Conservation (phyloP, 495 filamentous ascomycete genomes). For the Parathielavia hyrcaniae region DNA sequence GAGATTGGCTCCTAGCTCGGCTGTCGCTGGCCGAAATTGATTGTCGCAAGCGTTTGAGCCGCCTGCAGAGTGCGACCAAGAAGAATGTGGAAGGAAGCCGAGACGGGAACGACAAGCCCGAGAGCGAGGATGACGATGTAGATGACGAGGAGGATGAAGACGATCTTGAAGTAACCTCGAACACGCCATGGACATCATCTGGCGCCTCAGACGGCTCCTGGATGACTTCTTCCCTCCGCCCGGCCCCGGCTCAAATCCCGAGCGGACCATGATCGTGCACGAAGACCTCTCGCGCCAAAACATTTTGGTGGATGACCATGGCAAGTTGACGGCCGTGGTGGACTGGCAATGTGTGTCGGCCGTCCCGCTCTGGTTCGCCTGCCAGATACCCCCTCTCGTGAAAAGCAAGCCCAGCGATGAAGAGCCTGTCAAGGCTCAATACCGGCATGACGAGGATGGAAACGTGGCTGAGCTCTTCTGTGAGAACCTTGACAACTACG, state of each 20-base stretch:
- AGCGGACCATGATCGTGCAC: conserved; percentile 31
- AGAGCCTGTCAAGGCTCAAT: conserved; percentile 4
- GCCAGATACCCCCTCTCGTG: conserved; percentile 32
- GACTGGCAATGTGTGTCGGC: conserved; percentile 44
- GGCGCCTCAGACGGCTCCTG: conserved; percentile 5
- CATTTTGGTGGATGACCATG: conserved; percentile 35
- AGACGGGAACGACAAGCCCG: not conserved
- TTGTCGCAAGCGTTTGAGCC: conserved; percentile 4
- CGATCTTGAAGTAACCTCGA: conserved; percentile 11
- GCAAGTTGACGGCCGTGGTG: conserved; percentile 35
- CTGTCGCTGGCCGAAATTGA: conserved; percentile 7
- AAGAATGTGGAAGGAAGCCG: not conserved
- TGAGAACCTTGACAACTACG: conserved; percentile 12
- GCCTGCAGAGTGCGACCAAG: not conserved
- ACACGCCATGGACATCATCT: conserved; percentile 5
- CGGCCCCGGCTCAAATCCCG: conserved; percentile 13
- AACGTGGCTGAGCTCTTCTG: conserved; percentile 9
- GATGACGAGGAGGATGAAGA: conserved; percentile 6
- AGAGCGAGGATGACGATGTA: not conserved
- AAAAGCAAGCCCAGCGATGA: conserved; percentile 1
- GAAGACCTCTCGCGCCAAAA: conserved; percentile 39
- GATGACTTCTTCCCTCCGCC: conserved; percentile 16
- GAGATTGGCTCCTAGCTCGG: conserved; percentile 6
- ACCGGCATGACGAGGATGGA: conserved; percentile 8
- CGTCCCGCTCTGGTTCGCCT: conserved; percentile 34